These are phyloP conservation scores for Phytophthora multivora DNA, from an alignment of 352 stramenopile species.

Conservation along the genomic window DNA sequence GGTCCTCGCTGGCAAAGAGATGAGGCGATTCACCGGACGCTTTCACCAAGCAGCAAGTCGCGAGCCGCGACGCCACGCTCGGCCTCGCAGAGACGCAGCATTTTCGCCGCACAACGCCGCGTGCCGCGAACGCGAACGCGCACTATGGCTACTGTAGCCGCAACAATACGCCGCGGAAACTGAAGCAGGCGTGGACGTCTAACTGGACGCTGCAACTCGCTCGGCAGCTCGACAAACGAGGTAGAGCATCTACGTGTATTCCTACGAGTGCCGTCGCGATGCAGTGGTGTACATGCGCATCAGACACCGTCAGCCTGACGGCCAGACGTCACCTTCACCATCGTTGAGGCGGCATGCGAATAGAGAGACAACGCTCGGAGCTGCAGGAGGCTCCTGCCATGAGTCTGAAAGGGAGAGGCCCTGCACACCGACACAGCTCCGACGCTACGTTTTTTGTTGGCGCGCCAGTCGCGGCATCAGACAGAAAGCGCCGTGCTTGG, in stretches of 20 bases:
- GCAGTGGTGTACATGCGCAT: too few relatives aligned
- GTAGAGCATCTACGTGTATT: neutral
- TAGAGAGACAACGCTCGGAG: conserved; percentile 9
- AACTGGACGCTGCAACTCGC: too few relatives aligned
- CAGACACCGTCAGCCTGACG: neutral
- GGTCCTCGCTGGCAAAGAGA: conserved; percentile 14
- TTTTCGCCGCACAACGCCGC: conserved; percentile 10
- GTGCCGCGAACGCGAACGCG: conserved; percentile 1
- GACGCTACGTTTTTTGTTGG: neutral
- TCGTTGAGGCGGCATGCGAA: conserved; percentile 9
- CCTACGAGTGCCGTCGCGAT: neutral
- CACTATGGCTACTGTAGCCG: conserved; percentile 7
- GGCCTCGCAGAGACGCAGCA: conserved; percentile 6
- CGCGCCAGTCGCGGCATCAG: neutral
- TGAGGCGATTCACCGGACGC: conserved; percentile 6
- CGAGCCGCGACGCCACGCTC: conserved; percentile 6
- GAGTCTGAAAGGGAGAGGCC: neutral
- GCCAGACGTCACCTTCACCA: conserved; percentile 5
- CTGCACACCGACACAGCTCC: neutral
- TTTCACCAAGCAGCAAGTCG: conserved; percentile 12
- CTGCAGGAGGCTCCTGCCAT: neutral
- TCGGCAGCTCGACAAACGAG: too few relatives aligned
- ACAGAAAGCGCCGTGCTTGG: neutral
- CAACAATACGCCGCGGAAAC: neutral
- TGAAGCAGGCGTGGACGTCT: too few relatives aligned